Evolutionary conservation across 179 eudicot genomes (phyloP), one percentile per base, ranked within the genome.

Genomic region (Beta corolliflora): DNA sequence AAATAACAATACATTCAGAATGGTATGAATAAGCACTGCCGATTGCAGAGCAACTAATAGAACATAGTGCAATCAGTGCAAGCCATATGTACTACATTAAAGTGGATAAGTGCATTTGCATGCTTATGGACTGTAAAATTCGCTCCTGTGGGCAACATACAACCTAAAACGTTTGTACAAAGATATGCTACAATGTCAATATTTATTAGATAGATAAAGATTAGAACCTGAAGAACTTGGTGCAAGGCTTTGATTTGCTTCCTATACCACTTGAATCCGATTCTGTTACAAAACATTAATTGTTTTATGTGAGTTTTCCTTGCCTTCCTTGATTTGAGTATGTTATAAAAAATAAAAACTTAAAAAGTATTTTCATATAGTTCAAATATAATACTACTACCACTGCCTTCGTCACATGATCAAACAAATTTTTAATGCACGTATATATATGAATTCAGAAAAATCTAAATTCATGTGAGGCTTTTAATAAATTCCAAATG

Each of bases 221-320:
- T 91, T 86, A 88, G 88, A 91, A 93, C 98, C 98, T 93, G 98
- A 91, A 93, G 91, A 92, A 93, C 90, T 92, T 93, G 91, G 93
- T 93, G 94, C 98, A 92, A 81, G 96, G 96, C 98, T 92, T 92
- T 87, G 91, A 85, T 92, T 93, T 93, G 98, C 92, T 91, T 90
- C 98, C 96, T 92, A 91, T 84, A 89, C 94, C 96, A 89, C 85
- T 89, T 87, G 97, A 88, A 67, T 93, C 98, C 90, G 77, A 86
- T 88, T 93, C 98, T 92, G 98, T 93, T 92, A 75, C 92, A 92
- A 83, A 79, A 90, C 85, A 92, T 92, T 91, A 87, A 86, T 90
- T 88, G 83, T 79, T 81, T 88, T 78, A 77, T 83, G 63, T 83
- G 85, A 83, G 93, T 91, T 87, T 79, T 85, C 74, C 29, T 71